Conservation (phyloP, 495 filamentous ascomycete species). For the Hyaloscypha bicolor region DNA sequence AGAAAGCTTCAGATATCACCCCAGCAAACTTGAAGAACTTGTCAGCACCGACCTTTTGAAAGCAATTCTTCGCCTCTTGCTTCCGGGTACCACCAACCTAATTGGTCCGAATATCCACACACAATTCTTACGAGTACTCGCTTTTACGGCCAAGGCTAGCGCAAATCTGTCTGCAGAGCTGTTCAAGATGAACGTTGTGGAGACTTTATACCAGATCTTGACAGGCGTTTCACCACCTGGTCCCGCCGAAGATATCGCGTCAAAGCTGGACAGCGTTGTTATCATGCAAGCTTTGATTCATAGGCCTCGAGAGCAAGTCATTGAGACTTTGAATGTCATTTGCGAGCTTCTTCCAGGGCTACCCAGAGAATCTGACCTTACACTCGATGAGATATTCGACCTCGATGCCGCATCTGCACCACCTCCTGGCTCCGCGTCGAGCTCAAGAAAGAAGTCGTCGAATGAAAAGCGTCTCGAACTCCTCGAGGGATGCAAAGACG, state of each 20-base stretch:
- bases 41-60: slow-evolving; percentile 84
- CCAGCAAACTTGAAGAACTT: slow-evolving; percentile 87
- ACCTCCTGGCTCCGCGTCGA: slow-evolving; percentile 17
- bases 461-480: slow-evolving; percentile 80
- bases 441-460: slow-evolving; percentile 55
- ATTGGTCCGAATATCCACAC: slow-evolving; percentile 96
- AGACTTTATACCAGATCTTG: slow-evolving; percentile 96
- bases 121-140: slow-evolving; percentile 88
- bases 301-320: slow-evolving; percentile 93
- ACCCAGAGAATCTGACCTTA: slow-evolving; percentile 50
- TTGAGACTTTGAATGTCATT: slow-evolving; percentile 96
- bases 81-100: slow-evolving; percentile 93
- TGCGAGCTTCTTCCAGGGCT: slow-evolving; percentile 88
- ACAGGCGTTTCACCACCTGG: slow-evolving; percentile 92
- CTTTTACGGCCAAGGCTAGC: slow-evolving; percentile 86
- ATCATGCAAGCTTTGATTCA: slow-evolving; percentile 99
- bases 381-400: slow-evolving; percentile 51
- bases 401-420: slow-evolving; percentile 39
- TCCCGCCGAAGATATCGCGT: slow-evolving; percentile 77
- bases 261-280: slow-evolving; percentile 92
- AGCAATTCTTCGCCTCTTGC: slow-evolving; percentile 83
- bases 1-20: slow-evolving; percentile 89
- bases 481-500: slow-evolving; percentile 76
- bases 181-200: slow-evolving; percentile 95
- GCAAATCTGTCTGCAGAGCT: slow-evolving; percentile 85